These are phyloP conservation scores for Stephania cephalantha DNA, from an alignment of 164 flowering plant genomes.

Conservation along the genomic window DNA sequence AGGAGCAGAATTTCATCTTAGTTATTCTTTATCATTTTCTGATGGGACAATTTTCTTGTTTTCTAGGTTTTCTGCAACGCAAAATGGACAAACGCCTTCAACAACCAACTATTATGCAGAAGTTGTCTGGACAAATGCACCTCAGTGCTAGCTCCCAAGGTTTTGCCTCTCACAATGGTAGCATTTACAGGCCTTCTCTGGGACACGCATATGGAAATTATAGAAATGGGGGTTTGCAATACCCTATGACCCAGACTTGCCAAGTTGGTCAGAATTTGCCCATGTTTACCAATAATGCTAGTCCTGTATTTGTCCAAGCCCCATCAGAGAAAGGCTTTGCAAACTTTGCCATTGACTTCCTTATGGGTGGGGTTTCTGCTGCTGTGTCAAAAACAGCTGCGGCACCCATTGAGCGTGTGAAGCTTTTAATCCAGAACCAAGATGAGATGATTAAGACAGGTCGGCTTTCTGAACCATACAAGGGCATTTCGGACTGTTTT, in stretches of 20 bases:
- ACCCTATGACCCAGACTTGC: conserved; percentile 25
- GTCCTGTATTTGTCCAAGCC: conserved; percentile 61
- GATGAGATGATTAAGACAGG: conserved; percentile 85
- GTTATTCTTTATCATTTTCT: neutral
- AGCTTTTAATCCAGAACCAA: conserved; percentile 86
- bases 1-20: neutral
- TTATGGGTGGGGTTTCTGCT: conserved; percentile 92
- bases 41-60: neutral
- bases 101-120: conserved; percentile 40
- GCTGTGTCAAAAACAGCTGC: conserved; percentile 93
- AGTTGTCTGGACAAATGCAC: conserved; percentile 45
- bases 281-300: conserved; percentile 26
- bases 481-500: conserved; percentile 83
- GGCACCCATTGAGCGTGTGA: conserved; percentile 90
- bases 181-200: conserved; percentile 32
- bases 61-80: conserved; percentile 2
- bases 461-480: conserved; percentile 76
- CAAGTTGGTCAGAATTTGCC: conserved; percentile 29
- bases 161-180: conserved; percentile 22
- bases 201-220: conserved; percentile 40
- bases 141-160: conserved; percentile 40
- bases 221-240: conserved; percentile 44
- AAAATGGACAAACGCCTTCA: conserved; percentile 21
- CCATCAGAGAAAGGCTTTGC: conserved; percentile 70
- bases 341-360: conserved; percentile 64